Conservation (phyloP, 441 rosid species). For the Euphorbia neoarborescens region DNA sequence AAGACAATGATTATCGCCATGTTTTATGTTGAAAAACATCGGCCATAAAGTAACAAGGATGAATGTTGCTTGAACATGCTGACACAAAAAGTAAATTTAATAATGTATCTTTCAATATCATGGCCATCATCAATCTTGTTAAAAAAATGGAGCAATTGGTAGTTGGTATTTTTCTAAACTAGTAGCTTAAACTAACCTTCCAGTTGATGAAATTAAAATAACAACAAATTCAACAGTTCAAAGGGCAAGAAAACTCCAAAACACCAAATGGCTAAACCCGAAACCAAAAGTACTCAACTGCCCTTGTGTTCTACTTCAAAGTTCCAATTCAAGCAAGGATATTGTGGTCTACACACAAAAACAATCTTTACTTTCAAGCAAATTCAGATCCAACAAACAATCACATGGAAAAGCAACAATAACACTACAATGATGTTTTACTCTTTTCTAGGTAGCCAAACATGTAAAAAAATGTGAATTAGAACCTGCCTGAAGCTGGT, state of each 20-base stretch:
- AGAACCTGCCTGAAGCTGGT: constrained; percentile 56
- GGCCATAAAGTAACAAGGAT: background rate
- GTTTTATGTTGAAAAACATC: background rate
- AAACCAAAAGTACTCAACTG: background rate
- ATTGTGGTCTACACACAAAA: background rate
- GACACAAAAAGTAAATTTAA: constrained; percentile 1
- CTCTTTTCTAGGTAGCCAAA: constrained; percentile 11
- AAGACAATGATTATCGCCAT: background rate
- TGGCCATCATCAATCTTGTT: background rate
- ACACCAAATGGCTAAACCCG: background rate
- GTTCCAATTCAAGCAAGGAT: background rate
- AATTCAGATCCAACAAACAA: background rate
- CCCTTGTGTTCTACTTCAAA: background rate
- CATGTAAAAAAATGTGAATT: background rate
- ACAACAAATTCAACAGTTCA: background rate
- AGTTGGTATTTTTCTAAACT: background rate
- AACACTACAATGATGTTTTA: background rate
- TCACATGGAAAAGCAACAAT: constrained; percentile 12
- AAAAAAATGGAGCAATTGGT: background rate
- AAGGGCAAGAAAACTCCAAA: background rate
- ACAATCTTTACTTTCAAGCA: constrained; percentile 6
- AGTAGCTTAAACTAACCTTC: constrained; percentile 5
- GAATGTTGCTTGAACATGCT: background rate
- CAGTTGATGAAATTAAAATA: background rate
- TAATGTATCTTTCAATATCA: background rate